Evolutionary conservation across 2,329 filamentous ascomycete genomes (phyloP), one percentile per base, ranked within the genome.

Genomic region (Claviceps africana): DNA sequence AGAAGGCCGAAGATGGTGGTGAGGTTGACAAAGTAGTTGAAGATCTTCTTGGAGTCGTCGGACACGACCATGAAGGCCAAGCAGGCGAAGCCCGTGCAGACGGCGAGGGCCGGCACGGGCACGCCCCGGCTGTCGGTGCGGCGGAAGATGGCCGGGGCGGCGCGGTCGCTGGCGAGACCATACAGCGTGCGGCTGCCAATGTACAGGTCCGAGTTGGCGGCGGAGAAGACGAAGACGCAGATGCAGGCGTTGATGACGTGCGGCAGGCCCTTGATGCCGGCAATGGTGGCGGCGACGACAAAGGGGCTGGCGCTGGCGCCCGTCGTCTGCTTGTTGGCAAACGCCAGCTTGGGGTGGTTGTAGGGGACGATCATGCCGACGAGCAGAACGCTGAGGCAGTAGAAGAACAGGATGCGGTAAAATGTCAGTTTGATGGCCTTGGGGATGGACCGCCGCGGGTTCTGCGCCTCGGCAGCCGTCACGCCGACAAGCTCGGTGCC

Each of bases 401-500:
- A 91, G 73, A 91, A 91, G 70, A 90, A 72, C 58, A 88, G 68
- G 64, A 91, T 90, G 53, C 86, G 86, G 72, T 79, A 90, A 68
- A 90, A 90, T 58, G 85, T 89, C 48, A 88, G 75, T 64, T 82
- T 85, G 72, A 89, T 89, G 51, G 85, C 86, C 54, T 82, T 79
- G 7, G 86, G 86, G 55, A 91, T 82, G 17, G 82, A 86, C 65
- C 79, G 80, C 63, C 85, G 81, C 1, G 86, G 86, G 68, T 89
- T 89, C 69, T 88, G 83, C 0, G 85, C 85, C 67, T 89, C 85
- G 51, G 83, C 85, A 35, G 88, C 84, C 0, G 85, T 89, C 15
- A 89, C 83, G 69, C 85, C 85, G 49, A 88, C 82, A 44, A 88
- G 72, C 62, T 89, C 85, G 2, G 85, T 86, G 54, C 85, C 85